These are phyloP conservation scores for Penicillium tannophilum DNA, from an alignment of 495 filamentous ascomycete genomes.

Conservation along the genomic window DNA sequence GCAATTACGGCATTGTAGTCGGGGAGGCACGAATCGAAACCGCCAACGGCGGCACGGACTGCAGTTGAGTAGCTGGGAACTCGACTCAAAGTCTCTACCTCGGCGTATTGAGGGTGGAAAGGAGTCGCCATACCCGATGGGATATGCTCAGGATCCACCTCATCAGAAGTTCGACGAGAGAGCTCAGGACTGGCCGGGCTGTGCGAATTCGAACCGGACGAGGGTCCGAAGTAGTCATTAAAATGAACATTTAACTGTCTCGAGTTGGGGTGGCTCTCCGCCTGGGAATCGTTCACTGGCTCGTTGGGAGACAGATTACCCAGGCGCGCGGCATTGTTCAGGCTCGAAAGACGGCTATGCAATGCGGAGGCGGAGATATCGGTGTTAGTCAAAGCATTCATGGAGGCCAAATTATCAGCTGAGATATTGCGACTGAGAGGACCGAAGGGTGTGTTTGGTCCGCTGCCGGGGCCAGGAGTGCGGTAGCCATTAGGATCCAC, in stretches of 20 bases:
- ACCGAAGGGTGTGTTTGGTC: slow-evolving; percentile 73
- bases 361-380: slow-evolving; percentile 57
- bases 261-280: slow-evolving; percentile 28
- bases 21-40: slow-evolving; percentile 50
- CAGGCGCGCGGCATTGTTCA: slow-evolving; percentile 41
- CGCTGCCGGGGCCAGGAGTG: slow-evolving; percentile 71
- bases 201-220: slow-evolving; percentile 40
- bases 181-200: slow-evolving; percentile 38
- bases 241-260: slow-evolving; percentile 34
- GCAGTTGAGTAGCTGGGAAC: slow-evolving; percentile 84
- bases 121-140: slow-evolving; percentile 58
- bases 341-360: slow-evolving; percentile 61
- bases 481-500: slow-evolving; percentile 74
- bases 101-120: slow-evolving; percentile 63
- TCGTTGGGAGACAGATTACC: slow-evolving; percentile 27
- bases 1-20: slow-evolving; percentile 54
- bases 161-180: slow-evolving; percentile 65
- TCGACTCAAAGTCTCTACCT: slow-evolving; percentile 65
- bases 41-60: slow-evolving; percentile 58
- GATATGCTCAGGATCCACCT: slow-evolving; percentile 49
- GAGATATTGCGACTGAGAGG: slow-evolving; percentile 76
- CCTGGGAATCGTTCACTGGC: slow-evolving; percentile 16
- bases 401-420: slow-evolving; percentile 70
- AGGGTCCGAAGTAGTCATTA: slow-evolving; percentile 34
- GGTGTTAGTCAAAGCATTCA: slow-evolving; percentile 59